Base-by-base conservation (phyloP, 441 rosid genomes). In the Hypseocharis bilobata region DNA sequence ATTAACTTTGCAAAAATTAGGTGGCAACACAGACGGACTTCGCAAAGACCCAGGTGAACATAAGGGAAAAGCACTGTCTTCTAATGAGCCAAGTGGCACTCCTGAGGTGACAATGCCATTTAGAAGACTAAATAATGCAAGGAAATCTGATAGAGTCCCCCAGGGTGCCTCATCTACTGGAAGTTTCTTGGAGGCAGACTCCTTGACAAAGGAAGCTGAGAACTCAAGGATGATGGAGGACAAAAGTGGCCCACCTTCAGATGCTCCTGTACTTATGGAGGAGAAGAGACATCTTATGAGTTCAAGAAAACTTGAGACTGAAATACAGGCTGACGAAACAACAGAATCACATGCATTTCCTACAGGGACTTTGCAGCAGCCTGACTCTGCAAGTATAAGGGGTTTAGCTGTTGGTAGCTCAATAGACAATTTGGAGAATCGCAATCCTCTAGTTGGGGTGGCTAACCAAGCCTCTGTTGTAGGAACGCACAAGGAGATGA, bases 21-120 rank as follows among this genome's bases (percentile, higher is more conserved):
- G 80, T 80, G 82, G 78, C 68, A 68, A 69, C 76, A 57, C 80
- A 77, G 92, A 85, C 79, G 85, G 85, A 49, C 51, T 76, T 70
- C 86, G 74, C 66, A 82, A 73, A 66, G 96, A 88, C 64, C 73
- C 76, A 70, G 56, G 69, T 64, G 94, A 87, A 69, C 75, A 75
- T 49, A 83, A 74, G 64, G 90, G 85, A 60, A 83, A 82, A 71
- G 72, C 71, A 22, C 88, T 81, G 63, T 71, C 81, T 42, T 74
- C 80, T 20, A 78, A 68, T 60, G 91, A 85, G 70, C 82, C 78
- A n/a, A 45, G 72, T 69, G 70, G 59, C 76, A 72, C 74, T 64
- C 71, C 83, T 70, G 88, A 84, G 60, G 83, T 69, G 66, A 68
- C 77, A 27, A 64, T 72, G 71, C 76, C 84, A 51, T 83, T 73